phyloP scores from a whole-genome alignment of 163 green algal species.

The Trebouxiophyceae sp. region DNA sequence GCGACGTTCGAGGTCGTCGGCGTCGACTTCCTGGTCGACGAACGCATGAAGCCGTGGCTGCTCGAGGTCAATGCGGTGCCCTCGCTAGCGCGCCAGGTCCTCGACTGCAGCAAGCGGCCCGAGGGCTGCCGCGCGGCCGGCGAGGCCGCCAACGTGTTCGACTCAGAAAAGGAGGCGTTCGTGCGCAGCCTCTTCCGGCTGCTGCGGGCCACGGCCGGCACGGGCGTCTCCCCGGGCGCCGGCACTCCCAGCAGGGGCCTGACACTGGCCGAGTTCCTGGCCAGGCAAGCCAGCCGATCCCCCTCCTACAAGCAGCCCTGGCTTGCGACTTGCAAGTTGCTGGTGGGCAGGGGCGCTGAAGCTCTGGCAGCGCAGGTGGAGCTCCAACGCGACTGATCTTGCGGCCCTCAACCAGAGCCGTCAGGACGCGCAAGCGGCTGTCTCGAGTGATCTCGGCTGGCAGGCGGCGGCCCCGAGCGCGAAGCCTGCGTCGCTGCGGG shows the following conservation, averaged over 20 bases:
- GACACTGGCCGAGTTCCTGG: not conserved
- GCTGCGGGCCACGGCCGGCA: conserved; percentile 7
- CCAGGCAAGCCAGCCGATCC: not conserved
- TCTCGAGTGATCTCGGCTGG: not conserved
- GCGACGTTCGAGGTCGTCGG: conserved; percentile 63
- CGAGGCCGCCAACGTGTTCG: conserved; percentile 12
- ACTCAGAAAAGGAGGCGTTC: conserved; percentile 27
- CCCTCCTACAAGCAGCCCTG: no score
- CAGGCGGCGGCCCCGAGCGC: no score
- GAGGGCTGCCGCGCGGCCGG: not conserved
- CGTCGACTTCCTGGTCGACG: conserved; percentile 67
- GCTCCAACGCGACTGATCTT: not conserved
- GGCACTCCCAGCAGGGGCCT: not conserved
- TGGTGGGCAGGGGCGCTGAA: no score
- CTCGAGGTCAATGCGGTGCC: conserved; percentile 75
- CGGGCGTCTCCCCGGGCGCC: not conserved
- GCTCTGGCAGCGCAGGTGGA: not conserved
- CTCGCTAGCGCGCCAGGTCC: conserved; percentile 39
- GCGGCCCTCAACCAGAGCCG: not conserved
- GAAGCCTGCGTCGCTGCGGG: no score
- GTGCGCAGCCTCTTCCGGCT: conserved; percentile 19
- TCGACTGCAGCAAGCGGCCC: not conserved
- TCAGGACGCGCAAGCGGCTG: not conserved
- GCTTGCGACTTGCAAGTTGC: no score
- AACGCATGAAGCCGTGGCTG: conserved; percentile 48